Evolutionary conservation across 306 rosid genomes (phyloP), one percentile per base, ranked within the genome.

Genomic region (Myrica gale): DNA sequence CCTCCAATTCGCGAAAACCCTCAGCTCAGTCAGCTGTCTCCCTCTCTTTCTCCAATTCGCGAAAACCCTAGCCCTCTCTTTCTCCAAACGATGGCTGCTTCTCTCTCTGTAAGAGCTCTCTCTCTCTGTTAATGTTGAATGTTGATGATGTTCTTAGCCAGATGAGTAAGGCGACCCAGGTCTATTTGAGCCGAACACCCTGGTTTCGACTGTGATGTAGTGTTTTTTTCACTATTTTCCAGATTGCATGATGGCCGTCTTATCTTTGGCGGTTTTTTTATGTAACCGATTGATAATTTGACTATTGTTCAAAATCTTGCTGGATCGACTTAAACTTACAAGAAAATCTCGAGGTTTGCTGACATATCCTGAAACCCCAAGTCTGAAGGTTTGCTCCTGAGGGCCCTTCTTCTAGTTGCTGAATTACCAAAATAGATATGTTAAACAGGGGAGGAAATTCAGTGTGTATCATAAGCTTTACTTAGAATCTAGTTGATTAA

Each of bases 271-370:
- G 8, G 51, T 26, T 67, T 55, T 74, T 46, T 37, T 75, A 72
- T 55, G 54, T 54, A 67, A 68, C 58, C 68, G 72, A 75, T 79
- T 8, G 19, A 76, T 75, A 20, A 69, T 70, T 67, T 76, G 39
- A 74, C 39, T 62, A 62, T 51, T 56, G 62, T 42, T 71, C 42
- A 53, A 78, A 78, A 70, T 69, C 74, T 74, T 76, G 85, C 92
- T 85, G 93, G 89, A 88, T 63, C 88, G 82, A 80, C 89, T 74
- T 16, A 85, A 89, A 84, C 58, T 79, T 72, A 16, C 87, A 41
- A 90, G 85, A 62, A 88, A 85, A 79, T 17, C 88, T 66, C 90
- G 89, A 57, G 78, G 84, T 85, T 77, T 84, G 60, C 87, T 89
- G 57, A 23, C 84, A 15, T 82, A 77, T 76, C 5, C 82, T 73